These are phyloP conservation scores for Aureobasidium sp. DNA, from an alignment of 2,329 filamentous ascomycete genomes.

Conservation along the genomic window DNA sequence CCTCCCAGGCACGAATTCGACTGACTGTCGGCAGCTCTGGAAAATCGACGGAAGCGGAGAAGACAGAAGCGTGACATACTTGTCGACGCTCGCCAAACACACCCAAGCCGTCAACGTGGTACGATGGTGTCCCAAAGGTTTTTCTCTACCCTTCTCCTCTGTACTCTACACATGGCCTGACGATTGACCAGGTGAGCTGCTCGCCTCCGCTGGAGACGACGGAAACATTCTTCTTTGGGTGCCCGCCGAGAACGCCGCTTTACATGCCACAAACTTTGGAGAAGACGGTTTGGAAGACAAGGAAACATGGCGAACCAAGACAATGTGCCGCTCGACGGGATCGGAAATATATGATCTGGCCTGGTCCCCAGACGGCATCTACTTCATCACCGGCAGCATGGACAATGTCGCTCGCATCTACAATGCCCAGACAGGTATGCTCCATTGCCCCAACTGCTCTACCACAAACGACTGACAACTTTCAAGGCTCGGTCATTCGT, in stretches of 20 bases:
- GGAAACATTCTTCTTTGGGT: conserved; percentile 97
- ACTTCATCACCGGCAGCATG: conserved; percentile 99
- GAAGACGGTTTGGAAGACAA: conserved; percentile 86
- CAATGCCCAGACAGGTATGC: conserved; percentile 78
- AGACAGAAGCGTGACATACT: conserved; percentile 81
- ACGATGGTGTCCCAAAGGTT: conserved; percentile 89
- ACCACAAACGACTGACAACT: conserved; percentile 19
- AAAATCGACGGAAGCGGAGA: conserved; percentile 78
- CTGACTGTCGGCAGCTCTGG: conserved; percentile 62
- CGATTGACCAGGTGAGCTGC: conserved; percentile 63
- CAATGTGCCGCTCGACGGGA: conserved; percentile 93
- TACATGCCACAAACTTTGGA: conserved; percentile 57
- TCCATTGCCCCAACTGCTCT: conserved; percentile 6
- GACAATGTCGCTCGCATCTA: conserved; percentile 97
- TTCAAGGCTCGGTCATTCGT: conserved; percentile 60
- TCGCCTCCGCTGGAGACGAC: conserved; percentile 93
- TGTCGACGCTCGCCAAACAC: conserved; percentile 87
- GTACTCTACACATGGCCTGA: not conserved
- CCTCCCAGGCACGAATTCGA: conserved; percentile 7
- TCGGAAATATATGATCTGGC: conserved; percentile 97
- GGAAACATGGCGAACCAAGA: conserved; percentile 92
- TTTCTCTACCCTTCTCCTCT: conserved; percentile 20
- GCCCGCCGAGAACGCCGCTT: conserved; percentile 67
- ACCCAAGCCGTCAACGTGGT: conserved; percentile 98
- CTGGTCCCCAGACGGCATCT: conserved; percentile 94